Base-by-base conservation (phyloP, 495 filamentous ascomycete species). In the Aspergillus panamensis region DNA sequence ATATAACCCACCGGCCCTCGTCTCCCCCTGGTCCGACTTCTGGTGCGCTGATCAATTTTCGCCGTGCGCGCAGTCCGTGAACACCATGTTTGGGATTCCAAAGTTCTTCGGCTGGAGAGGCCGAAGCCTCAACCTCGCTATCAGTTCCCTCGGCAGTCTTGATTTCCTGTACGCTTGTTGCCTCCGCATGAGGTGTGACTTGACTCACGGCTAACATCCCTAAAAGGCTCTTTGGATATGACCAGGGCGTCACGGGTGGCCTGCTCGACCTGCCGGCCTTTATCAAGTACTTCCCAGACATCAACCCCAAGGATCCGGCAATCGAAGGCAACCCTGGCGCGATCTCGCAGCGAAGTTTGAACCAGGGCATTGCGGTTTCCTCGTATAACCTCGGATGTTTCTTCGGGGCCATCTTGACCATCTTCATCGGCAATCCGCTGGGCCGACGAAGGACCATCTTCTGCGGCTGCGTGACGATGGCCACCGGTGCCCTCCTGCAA, bases 351-450 rank as follows among this genome's bases (percentile, higher is more conserved):
- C 69, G 69, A 47, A 65, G 62, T 29, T n/a, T 52, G 16, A 71
- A 64, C 57, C 55, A 84, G 73, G 81, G 80, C 12, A 75, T 71
- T 74, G 74, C 85, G 1, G 84, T 82, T 9, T 80, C 84, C 1
- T 76, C 80, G 12, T 91, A 90, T 75, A 88, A 90, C 63, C 59
- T 90, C n/a, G 87, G 89, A 14, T 91, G 87, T 68, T 90, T 92
- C 69, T 64, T 84, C 51, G 87, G 89, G 16, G 83, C 88, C 6
- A 75, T 90, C 51, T 64, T 84, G 48, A 84, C 81, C 9, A 87
- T 92, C 58, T 88, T 84, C 65, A 78, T 91, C 53, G 87, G 89
- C 37, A 83, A 92, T 57, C 69, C 76, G 0, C 81, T 90, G 9
- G 88, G 88, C n/a, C 81, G 88, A 17, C 82, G 81, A 57, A 74